A percentile compares a stretch with the other conserved stretches of the same genome.
These are phyloP conservation scores for Tetracentron sinense DNA, from an alignment of 164 flowering plant genomes.

Conservation along the genomic window DNA sequence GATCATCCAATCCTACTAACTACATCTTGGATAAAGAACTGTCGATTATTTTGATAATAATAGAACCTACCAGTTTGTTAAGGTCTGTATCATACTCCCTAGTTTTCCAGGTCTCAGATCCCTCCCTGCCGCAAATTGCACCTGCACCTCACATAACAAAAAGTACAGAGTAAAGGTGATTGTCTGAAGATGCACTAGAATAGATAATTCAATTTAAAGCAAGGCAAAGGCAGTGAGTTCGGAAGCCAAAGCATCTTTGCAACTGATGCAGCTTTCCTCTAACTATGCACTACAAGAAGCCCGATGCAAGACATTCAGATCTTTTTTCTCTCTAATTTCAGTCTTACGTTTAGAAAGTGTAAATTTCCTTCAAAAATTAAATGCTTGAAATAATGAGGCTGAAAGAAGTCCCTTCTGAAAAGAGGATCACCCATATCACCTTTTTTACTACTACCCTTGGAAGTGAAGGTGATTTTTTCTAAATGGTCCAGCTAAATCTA, in stretches of 20 bases:
- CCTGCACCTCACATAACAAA: conserved; percentile 41
- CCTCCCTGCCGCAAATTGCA: conserved; percentile 99
- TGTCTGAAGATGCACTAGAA: neutral
- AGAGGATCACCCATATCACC: no score
- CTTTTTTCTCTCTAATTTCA: neutral
- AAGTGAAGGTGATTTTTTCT: no score
- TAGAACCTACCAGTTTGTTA: conserved; percentile 64
- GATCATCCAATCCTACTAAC: neutral
- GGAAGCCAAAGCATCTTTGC: conserved; percentile 91
- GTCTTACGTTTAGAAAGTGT: neutral
- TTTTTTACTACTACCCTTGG: no score
- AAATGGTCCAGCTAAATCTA: no score
- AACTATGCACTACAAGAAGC: conserved; percentile 68
- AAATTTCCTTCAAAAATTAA: no score
- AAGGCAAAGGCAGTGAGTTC: conserved; percentile 6
- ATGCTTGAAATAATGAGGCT: no score
- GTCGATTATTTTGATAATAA: neutral
- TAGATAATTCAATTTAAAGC: neutral
- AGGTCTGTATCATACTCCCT: conserved; percentile 71
- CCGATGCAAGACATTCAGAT: conserved; percentile 4
- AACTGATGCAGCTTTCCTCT: conserved; percentile 96
- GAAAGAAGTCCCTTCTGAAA: no score
- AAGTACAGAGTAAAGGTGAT: neutral
- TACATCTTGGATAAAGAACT: neutral
- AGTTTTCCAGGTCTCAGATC: conserved; percentile 92